phyloP scores from a whole-genome alignment of 331 rosid genomes.

The Cydonia oblonga region DNA sequence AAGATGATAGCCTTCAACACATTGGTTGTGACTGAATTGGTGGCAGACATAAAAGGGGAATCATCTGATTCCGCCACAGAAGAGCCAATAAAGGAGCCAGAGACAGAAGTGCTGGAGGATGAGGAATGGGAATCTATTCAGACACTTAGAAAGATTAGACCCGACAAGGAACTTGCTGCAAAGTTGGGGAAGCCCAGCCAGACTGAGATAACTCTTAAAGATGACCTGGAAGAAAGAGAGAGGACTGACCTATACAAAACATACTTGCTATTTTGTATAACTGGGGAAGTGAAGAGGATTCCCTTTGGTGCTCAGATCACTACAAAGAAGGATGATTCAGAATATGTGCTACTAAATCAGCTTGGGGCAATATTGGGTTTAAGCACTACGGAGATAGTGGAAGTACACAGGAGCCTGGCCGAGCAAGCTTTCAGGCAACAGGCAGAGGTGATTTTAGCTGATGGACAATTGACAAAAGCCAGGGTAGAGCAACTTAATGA shows the following conservation, averaged over 20 bases:
- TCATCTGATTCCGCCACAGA: conserved; percentile 44
- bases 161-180: conserved; percentile 49
- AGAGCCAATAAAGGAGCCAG: conserved; percentile 54
- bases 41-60: conserved; percentile 91
- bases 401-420: conserved; percentile 76
- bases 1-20: conserved; percentile 88
- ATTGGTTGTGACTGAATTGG: conserved; percentile 78
- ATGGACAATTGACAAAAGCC: conserved; percentile 87
- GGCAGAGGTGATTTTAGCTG: conserved; percentile 96
- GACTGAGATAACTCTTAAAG: conserved; percentile 86
- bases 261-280: conserved; percentile 68
- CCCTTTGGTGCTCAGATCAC: conserved; percentile 75
- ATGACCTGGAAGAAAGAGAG: conserved; percentile 80
- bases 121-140: conserved; percentile 74
- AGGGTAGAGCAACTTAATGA: conserved; percentile 72
- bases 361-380: conserved; percentile 85
- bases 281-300: conserved; percentile 70
- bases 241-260: conserved; percentile 86
- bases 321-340: conserved; percentile 84
- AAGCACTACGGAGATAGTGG: conserved; percentile 61
- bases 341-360: conserved; percentile 62
- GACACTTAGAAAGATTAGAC: conserved; percentile 57
- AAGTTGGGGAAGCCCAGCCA: conserved; percentile 82
- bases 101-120: conserved; percentile 32
- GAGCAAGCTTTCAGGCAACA: conserved; percentile 96